These are phyloP conservation scores for Daldinia concentrica DNA, from an alignment of 495 filamentous ascomycete genomes.

Conservation along the genomic window DNA sequence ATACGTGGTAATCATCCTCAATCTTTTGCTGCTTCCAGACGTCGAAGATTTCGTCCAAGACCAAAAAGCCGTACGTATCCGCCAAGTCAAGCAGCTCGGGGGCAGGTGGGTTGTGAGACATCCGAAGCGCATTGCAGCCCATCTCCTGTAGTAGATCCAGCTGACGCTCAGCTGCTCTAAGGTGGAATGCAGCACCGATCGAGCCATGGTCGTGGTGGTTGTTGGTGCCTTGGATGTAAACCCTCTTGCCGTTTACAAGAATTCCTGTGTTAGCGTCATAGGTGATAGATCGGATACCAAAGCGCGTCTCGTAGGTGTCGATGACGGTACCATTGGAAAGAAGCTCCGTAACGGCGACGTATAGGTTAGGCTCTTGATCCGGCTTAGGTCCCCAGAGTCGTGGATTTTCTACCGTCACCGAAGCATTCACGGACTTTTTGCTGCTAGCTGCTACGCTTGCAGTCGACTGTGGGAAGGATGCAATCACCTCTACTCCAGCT, in stretches of 20 bases:
- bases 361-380: conserved; percentile 55
- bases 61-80: conserved; percentile 65
- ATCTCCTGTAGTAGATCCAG: conserved; percentile 57
- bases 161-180: conserved; percentile 56
- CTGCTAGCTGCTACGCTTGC: conserved; percentile 42
- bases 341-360: conserved; percentile 56
- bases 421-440: conserved; percentile 48
- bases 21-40: conserved; percentile 54
- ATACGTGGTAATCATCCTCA: conserved; percentile 56
- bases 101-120: conserved; percentile 60
- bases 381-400: conserved; percentile 59
- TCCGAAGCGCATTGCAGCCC: conserved; percentile 60
- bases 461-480: conserved; percentile 36
- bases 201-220: conserved; percentile 61
- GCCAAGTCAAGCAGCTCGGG: conserved; percentile 66
- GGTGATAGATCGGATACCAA: conserved; percentile 56
- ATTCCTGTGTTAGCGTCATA: conserved; percentile 54
- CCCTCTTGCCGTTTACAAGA: conserved; percentile 51
- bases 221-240: conserved; percentile 54
- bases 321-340: conserved; percentile 37
- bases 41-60: conserved; percentile 64
- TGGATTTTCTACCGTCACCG: conserved; percentile 50
- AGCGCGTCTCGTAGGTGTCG: conserved; percentile 59
- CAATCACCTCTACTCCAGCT: conserved; percentile 33
- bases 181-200: conserved; percentile 57